These are phyloP conservation scores for Penicillium sclerotiorum DNA, from an alignment of 2,329 filamentous ascomycete genomes.

Conservation along the genomic window DNA sequence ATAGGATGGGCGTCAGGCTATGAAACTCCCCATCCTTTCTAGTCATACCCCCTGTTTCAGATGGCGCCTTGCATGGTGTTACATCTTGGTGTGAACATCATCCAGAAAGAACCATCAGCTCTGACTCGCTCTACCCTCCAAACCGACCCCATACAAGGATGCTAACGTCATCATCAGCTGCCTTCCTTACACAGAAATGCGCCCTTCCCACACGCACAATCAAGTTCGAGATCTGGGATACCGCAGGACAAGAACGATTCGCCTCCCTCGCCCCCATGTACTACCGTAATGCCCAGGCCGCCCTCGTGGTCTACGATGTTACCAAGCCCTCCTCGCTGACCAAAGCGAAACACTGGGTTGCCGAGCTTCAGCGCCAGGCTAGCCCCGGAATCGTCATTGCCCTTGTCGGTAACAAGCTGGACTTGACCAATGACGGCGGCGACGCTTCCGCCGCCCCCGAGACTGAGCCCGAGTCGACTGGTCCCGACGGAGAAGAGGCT, in stretches of 20 bases:
- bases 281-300: constrained; percentile 97
- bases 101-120: background rate
- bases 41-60: background rate
- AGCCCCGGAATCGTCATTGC: constrained; percentile 96
- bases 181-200: constrained; percentile 98
- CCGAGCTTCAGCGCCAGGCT: constrained; percentile 93
- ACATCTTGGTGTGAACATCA: background rate
- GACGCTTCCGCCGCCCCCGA: constrained; percentile 46
- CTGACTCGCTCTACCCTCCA: background rate
- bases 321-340: constrained; percentile 93
- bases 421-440: constrained; percentile 68
- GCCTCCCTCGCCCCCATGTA: constrained; percentile 98
- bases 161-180: constrained; percentile 60
- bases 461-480: constrained; percentile 39
- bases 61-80: constrained; percentile 2
- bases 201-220: constrained; percentile 84
- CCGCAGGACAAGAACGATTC: constrained; percentile 95
- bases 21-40: background rate
- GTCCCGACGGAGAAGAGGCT: constrained; percentile 42
- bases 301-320: constrained; percentile 96
- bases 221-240: constrained; percentile 93
- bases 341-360: constrained; percentile 99
- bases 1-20: background rate
- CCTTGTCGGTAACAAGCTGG: constrained; percentile 94
- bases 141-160: background rate